Percentiles rank a stretch among this genome's conserved stretches.
These are phyloP conservation scores for Gigaspora rosea DNA, from an alignment of 192 early-diverging fungal genomes.

Conservation along the genomic window DNA sequence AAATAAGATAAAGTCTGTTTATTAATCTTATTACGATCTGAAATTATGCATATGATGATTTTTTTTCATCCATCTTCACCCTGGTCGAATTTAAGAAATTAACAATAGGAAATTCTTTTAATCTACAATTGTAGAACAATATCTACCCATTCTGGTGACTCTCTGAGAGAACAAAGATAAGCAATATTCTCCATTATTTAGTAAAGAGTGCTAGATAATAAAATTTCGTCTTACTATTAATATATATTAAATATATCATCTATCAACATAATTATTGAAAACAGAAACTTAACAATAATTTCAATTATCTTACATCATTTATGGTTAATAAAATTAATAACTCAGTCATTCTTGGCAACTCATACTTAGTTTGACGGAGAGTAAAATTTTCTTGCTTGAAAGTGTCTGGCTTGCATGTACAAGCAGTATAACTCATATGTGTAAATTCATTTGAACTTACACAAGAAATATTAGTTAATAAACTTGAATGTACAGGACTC, in stretches of 20 bases:
- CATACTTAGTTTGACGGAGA: conserved; percentile 61
- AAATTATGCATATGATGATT: conserved; percentile 76
- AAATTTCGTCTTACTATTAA: conserved; percentile 75
- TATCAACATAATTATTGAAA: not conserved
- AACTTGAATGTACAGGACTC: conserved; percentile 62
- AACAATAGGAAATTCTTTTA: too few species aligned
- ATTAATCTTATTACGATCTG: conserved; percentile 76
- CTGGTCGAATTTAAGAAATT: too few species aligned
- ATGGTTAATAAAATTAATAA: conserved; percentile 84
- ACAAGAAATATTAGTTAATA: conserved; percentile 54
- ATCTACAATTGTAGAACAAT: too few species aligned
- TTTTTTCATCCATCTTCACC: conserved; percentile 78
- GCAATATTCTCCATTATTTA: conserved; percentile 89
- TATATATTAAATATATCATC: not conserved
- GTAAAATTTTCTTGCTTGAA: conserved; percentile 75
- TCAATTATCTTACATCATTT: conserved; percentile 56
- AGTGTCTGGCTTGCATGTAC: conserved; percentile 83
- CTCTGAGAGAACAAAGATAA: conserved; percentile 76
- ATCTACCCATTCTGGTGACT: conserved; percentile 65
- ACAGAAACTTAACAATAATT: not conserved
- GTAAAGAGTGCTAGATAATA: conserved; percentile 86
- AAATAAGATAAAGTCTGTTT: conserved; percentile 64
- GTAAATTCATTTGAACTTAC: conserved; percentile 80
- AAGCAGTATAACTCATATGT: conserved; percentile 92
- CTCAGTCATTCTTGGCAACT: conserved; percentile 60